Conservation (phyloP, 305 asterid genomes). For the Fraxinus platypoda region DNA sequence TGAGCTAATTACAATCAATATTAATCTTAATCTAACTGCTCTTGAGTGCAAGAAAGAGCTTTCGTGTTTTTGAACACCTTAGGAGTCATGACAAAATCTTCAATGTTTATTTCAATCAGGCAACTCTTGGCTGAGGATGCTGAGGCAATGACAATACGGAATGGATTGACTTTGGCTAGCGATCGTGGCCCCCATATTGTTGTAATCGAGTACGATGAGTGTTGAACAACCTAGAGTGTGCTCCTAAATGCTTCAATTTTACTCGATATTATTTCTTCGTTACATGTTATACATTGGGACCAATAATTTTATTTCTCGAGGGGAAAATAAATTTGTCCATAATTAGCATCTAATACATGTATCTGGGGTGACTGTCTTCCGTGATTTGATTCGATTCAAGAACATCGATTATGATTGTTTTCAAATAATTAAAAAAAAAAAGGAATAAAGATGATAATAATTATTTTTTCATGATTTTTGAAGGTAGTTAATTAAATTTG, state of each 20-base stretch:
- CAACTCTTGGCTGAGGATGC: not conserved
- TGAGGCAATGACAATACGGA: not conserved
- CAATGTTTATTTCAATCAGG: not conserved
- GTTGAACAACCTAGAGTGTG: not conserved
- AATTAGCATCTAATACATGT: not conserved
- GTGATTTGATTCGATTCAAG: not conserved
- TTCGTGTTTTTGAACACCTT: not conserved
- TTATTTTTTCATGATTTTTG: not conserved
- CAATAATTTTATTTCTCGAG: not conserved
- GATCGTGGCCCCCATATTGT: not conserved
- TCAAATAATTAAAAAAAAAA: too few relatives aligned
- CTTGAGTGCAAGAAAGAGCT: not conserved
- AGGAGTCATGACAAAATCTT: not conserved
- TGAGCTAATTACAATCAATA: not conserved
- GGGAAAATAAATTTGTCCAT: not conserved
- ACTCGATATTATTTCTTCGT: not conserved
- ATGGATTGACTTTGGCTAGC: not conserved
- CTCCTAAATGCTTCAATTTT: not conserved
- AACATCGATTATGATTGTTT: not conserved
- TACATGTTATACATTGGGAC: not conserved
- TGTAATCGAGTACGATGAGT: not conserved
- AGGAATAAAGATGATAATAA: not conserved
- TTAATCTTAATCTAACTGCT: not conserved
- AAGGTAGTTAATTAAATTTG: not conserved
- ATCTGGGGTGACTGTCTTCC: not conserved